Evolutionary conservation across 495 filamentous ascomycete species (phyloP), one percentile per base, ranked within the genome.

Genomic region (Recurvomyces mirabilis): DNA sequence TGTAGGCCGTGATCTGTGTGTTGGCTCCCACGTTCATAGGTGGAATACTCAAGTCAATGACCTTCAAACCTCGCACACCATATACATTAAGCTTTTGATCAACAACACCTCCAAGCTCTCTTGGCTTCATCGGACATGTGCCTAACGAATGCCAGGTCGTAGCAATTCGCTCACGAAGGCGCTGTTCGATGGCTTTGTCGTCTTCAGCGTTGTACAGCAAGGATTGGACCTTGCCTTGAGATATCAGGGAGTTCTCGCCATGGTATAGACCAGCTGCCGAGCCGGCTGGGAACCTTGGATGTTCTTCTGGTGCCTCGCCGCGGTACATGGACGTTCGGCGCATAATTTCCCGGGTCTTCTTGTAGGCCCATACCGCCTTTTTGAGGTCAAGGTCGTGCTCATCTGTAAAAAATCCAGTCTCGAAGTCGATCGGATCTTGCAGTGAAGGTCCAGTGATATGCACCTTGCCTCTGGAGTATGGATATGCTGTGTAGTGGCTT

Each of bases 21-120:
- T 81, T 81, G 10, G 71, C 70, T n/a, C 45, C 73, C 1, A 81
- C 69, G 52, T 79, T 80, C 46, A 62, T 57, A 2, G 76, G 74
- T 17, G 60, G 57, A 32, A 79, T 67, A 29, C 62, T 65, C 49
- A 73, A 17, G 44, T 72, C 68, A 22, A 51, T 60, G 22, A 72
- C 45, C 51, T 71, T 72, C 38, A 74, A 60, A 19, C 63, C 64
- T 41, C 60, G 34, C 1, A 68, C 61, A 1, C 70, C 69, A 43
- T 75, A 64, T 10, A 77, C 71, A 26, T 61, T 67, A 43, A 74
- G 45, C 21, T 65, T 54, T 25, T 53, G 53, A 41, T 72, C 72
- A 1, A 75, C 71, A 13, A 75, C 72, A 36, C 73, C 72, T 5
- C 62, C 60, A 26, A 55, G 26, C 28, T 53, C 47, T 15, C 37